A percentile compares a stretch with the other conserved stretches of the same genome.
Evolutionary conservation across 2,329 filamentous ascomycete genomes (phyloP).

Genomic region (Whalleya microplaca): DNA sequence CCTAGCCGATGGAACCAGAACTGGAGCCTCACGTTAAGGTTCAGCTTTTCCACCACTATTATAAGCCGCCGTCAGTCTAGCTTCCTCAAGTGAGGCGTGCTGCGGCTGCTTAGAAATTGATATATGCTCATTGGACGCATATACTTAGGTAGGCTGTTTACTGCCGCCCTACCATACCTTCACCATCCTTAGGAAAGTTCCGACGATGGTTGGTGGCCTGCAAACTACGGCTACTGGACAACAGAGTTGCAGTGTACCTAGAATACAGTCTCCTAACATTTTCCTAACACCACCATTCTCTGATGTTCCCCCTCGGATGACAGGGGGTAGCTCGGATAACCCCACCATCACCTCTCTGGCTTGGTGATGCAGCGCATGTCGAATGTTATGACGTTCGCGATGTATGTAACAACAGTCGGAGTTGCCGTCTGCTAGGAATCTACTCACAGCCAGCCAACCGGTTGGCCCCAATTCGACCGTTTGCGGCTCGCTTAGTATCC

Average conservation of each 20-base stretch:
- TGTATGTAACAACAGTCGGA: conserved; percentile 19
- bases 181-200: neutral
- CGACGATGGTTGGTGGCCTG: conserved; percentile 3
- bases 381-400: conserved; percentile 24
- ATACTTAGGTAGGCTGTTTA: neutral
- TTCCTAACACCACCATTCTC: conserved; percentile 24
- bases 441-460: neutral
- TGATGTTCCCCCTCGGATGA: conserved; percentile 22
- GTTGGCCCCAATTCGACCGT: neutral
- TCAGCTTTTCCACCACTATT: neutral
- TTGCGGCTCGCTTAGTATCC: neutral
- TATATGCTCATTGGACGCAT: conserved; percentile 17
- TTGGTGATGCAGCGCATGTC: conserved; percentile 1
- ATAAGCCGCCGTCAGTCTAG: no score
- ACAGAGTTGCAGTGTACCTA: no score
- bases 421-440: conserved; percentile 17
- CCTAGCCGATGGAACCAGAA: neutral
- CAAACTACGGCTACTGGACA: conserved; percentile 17
- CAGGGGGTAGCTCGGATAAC: conserved; percentile 15
- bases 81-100: conserved; percentile 1
- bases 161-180: conserved; percentile 1
- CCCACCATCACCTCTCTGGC: conserved; percentile 14
- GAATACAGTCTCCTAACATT: conserved; percentile 1
- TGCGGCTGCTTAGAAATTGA: conserved; percentile 10
- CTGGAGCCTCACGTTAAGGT: neutral